Conservation (phyloP, 164 flowering plant species). For the Liquidambar formosana region DNA sequence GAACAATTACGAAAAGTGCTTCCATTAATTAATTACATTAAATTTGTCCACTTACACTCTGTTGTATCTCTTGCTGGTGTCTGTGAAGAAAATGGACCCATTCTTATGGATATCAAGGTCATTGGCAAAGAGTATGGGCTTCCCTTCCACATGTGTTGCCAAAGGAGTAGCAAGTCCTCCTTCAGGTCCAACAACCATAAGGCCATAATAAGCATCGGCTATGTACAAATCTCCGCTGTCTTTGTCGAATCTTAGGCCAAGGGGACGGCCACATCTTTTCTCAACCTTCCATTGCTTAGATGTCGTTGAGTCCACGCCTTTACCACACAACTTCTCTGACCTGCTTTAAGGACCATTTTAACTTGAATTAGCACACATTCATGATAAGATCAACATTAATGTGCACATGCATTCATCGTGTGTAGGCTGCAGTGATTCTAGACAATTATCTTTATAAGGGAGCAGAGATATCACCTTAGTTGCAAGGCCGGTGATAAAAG, state of each 20-base stretch:
- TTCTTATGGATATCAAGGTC: conserved; percentile 88
- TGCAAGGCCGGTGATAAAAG: too few relatives aligned
- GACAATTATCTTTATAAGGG: too few relatives aligned
- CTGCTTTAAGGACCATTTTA: conserved; percentile 26
- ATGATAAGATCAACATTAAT: too few relatives aligned
- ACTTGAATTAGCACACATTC: conserved; percentile 1
- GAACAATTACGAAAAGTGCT: too few relatives aligned
- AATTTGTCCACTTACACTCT: conserved; percentile 61
- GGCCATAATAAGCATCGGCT: conserved; percentile 91
- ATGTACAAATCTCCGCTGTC: conserved; percentile 76
- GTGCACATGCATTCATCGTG: neutral
- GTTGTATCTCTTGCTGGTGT: conserved; percentile 87
- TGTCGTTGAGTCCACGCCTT: conserved; percentile 73
- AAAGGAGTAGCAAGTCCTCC: conserved; percentile 86
- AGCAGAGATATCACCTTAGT: too few relatives aligned
- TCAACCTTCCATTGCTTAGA: conserved; percentile 82
- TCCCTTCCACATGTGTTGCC: conserved; percentile 70
- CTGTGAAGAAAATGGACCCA: conserved; percentile 97
- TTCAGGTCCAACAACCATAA: conserved; percentile 77
- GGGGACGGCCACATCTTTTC: conserved; percentile 80
- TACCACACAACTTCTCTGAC: conserved; percentile 73
- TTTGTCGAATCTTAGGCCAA: conserved; percentile 77
- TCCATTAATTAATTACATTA: neutral
- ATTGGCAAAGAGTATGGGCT: conserved; percentile 89
- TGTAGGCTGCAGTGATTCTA: too few relatives aligned